Evolutionary conservation across 495 filamentous ascomycete species (phyloP).

Genomic region (Neurospora sp.): DNA sequence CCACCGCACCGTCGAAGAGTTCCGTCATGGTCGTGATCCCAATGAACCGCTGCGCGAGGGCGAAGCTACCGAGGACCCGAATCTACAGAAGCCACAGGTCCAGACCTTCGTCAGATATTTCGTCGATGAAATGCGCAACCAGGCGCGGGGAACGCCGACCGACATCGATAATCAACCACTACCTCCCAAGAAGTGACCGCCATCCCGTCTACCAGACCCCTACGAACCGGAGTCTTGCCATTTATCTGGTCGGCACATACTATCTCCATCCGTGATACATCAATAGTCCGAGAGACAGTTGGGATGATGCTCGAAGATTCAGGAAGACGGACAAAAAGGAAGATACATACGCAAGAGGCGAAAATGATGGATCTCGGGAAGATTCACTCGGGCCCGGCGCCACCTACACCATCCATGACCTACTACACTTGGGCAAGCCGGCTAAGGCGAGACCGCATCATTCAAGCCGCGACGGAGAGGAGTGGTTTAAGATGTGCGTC

Average conservation of each 20-base stretch:
- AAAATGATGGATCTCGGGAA: background rate
- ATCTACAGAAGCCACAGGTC: background rate
- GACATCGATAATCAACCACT: conserved; percentile 1
- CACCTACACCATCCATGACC: background rate
- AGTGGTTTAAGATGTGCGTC: background rate
- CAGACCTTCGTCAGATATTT: conserved; percentile 26
- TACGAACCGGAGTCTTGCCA: background rate
- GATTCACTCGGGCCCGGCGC: background rate
- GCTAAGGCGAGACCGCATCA: background rate
- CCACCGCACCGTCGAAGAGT: conserved; percentile 28
- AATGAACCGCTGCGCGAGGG: conserved; percentile 31
- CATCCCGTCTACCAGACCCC: background rate
- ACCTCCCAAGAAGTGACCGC: conserved; percentile 11
- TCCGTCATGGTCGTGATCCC: conserved; percentile 30
- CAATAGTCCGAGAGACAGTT: background rate
- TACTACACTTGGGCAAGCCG: background rate
- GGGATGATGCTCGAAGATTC: background rate
- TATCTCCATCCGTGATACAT: background rate
- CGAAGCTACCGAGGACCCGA: conserved; percentile 22
- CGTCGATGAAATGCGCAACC: conserved; percentile 28
- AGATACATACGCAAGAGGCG: background rate
- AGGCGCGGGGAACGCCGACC: conserved; percentile 23
- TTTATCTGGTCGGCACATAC: background rate
- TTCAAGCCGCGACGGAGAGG: background rate
- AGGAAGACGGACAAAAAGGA: background rate